phyloP scores from a whole-genome alignment of 441 rosid genomes.

The Gossypium trilobum region DNA sequence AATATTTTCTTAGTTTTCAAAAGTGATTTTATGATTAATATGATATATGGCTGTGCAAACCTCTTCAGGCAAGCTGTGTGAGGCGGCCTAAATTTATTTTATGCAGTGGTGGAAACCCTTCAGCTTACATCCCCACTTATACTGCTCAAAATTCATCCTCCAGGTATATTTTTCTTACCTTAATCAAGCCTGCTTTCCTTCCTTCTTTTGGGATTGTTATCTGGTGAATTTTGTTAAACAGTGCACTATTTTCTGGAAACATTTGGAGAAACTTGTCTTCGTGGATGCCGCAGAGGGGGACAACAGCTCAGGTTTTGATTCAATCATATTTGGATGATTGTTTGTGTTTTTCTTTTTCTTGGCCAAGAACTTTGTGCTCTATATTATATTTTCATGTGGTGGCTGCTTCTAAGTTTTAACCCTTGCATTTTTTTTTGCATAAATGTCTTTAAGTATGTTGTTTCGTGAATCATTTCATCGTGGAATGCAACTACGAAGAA shows the following conservation, averaged over 20 bases:
- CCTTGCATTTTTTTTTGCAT: not conserved
- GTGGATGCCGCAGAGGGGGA: slow-evolving; percentile 75
- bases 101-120: slow-evolving; percentile 76
- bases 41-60: slow-evolving; percentile 4
- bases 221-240: slow-evolving; percentile 25
- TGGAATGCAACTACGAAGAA: not conserved
- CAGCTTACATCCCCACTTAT: slow-evolving; percentile 63
- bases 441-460: not conserved
- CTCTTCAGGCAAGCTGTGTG: slow-evolving; percentile 58
- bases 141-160: slow-evolving; percentile 46
- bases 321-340: slow-evolving; percentile 1
- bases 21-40: not conserved
- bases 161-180: slow-evolving; percentile 34
- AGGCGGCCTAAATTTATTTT: slow-evolving; percentile 79
- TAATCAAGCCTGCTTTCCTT: slow-evolving; percentile 2
- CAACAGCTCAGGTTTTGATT: slow-evolving; percentile 52
- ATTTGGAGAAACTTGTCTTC: slow-evolving; percentile 77
- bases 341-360: not conserved
- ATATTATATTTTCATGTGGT: not conserved
- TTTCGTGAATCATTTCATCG: not conserved
- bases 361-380: not conserved
- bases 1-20: not conserved
- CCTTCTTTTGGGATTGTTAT: not conserved
- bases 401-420: not conserved
- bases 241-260: slow-evolving; percentile 69